Evolutionary conservation across 495 filamentous ascomycete species (phyloP), one percentile per base, ranked within the genome.

Genomic region (Physcia stellaris): DNA sequence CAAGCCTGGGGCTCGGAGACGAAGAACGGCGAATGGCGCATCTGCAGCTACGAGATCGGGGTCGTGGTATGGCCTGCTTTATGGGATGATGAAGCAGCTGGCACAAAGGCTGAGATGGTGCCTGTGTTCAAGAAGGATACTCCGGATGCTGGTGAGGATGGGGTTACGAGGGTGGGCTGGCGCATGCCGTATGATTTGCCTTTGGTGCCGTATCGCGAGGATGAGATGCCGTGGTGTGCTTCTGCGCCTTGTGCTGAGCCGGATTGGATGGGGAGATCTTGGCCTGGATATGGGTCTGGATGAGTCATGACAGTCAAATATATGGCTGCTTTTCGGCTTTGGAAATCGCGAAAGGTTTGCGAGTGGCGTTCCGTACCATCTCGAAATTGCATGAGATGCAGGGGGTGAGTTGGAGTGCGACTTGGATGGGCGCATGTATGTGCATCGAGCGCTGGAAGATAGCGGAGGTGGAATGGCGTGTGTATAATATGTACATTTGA

Each of bases 131-230:
- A 66, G 47, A 64, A 50, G 10, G 78, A 88, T 51, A 45, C 37
- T 6, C 74, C 76, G 2, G 37, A 37, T 24, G 26, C 30, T 1
- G 33, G 19, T n/a, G 16, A 21, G 7, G 27, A 20, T 19, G 11
- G 35, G 21, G 46, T 50, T 37, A 47, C 51, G 13, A 46, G 67
- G 0, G 71, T 92, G 13, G 80, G 79, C 1, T 63, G 87, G 27
- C 66, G 86, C 9, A 77, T 94, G 68, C 82, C 87, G 19, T 95
- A 95, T 60, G 77, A 77, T 53, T 58, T 93, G 2, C 87, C 87
- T 0, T 55, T 92, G 16, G 66, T 70, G 22, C 63, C 60, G 17
- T 94, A 94, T 50, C 59, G 41, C 0, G 34, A 53, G 4, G 55
- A 58, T 4, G 83, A 93, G 43, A 61, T 64, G 19, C 86, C 86